Percentiles rank a stretch among this genome's conserved stretches.
These are phyloP conservation scores for Zygoascus biomembranicola DNA, from an alignment of 805 yeast genomes.

Conservation along the genomic window DNA sequence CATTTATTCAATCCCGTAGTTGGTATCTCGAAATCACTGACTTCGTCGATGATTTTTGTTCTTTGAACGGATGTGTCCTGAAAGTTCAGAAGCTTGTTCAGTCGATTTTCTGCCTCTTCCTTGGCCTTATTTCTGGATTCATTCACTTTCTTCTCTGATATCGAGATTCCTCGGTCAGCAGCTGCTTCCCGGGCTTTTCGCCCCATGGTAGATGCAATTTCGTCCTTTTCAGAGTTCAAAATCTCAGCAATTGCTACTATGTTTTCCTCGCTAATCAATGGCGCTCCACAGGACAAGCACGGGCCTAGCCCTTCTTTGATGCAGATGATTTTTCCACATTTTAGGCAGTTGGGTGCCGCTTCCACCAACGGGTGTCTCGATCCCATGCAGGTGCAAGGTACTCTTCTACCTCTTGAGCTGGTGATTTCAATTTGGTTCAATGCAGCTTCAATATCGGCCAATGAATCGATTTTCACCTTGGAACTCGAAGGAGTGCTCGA, in stretches of 20 bases:
- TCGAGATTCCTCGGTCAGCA: conserved; percentile 22
- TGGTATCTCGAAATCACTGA: conserved; percentile 74
- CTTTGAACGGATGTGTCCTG: conserved; percentile 86
- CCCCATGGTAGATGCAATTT: conserved; percentile 27
- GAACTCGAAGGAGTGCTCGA: conserved; percentile 2
- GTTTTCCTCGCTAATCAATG: conserved; percentile 57
- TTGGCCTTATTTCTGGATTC: conserved; percentile 36
- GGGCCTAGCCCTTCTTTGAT: conserved; percentile 83
- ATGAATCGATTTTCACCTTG: conserved; percentile 39
- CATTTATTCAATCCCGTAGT: conserved; percentile 53
- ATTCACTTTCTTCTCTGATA: neutral
- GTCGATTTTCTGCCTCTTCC: conserved; percentile 62
- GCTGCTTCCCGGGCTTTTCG: conserved; percentile 32
- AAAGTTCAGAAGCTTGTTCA: conserved; percentile 66
- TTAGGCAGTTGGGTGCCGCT: conserved; percentile 85
- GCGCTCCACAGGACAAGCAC: conserved; percentile 73
- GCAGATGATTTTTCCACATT: conserved; percentile 93
- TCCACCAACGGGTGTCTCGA: conserved; percentile 81
- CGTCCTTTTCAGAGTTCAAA: conserved; percentile 47
- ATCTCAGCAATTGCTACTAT: conserved; percentile 46
- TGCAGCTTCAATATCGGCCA: conserved; percentile 60
- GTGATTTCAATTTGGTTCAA: conserved; percentile 44
- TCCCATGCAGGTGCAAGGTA: conserved; percentile 75
- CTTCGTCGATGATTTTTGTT: conserved; percentile 87
- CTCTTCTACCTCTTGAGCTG: conserved; percentile 24